Evolutionary conservation across 164 flowering plant genomes (phyloP), one percentile per base, ranked within the genome.

Genomic region (Vitis amurensis): DNA sequence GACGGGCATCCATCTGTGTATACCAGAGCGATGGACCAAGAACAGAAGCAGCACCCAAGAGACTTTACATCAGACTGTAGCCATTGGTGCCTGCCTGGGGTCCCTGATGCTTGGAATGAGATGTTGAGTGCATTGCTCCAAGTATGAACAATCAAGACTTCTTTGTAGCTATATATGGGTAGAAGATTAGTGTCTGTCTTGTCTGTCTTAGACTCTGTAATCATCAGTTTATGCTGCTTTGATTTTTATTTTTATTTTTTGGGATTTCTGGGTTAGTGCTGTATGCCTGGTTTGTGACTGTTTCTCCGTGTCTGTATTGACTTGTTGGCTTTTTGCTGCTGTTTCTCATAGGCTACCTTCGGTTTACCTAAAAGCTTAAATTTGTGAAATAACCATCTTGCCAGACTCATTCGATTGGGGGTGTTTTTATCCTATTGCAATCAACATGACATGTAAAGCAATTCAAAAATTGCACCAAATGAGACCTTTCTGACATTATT

Each of bases 1-100:
- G 98, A 93, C 63, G 98, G 89, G 10, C 98, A 93, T 68, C 98
- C 98, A 15, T 91, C 97, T 0, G 84, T 91, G 7, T 93, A 86
- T 62, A 68, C 77, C 0, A 80, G 68, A 51, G 78, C 68, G 7
- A 27, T 73, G 49, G 71, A 68, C 7, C 83, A 83, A 59, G 75
- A 83, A 64, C 68, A 77, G 70, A 84, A 72, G 68, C 80, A 73
- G 63, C 74, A 78, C 11, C 53, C 62, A 1, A 59, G 56, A 62
- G 80, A 52, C 8, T 11, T 50, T 61, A 53, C 70, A 63, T 83
- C 87, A 11, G 92, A 88, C 56, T 88, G 89, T 60, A 88, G 89
- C 80, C 87, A 86, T 65, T 86, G 92, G 92, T 88, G 92, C 75
- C 78, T 88, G 11, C 89, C 92, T 59, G 89, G 92, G 6, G 89